Conservation (phyloP, 2,329 filamentous ascomycete genomes). For the Penicillium brasilianum region DNA sequence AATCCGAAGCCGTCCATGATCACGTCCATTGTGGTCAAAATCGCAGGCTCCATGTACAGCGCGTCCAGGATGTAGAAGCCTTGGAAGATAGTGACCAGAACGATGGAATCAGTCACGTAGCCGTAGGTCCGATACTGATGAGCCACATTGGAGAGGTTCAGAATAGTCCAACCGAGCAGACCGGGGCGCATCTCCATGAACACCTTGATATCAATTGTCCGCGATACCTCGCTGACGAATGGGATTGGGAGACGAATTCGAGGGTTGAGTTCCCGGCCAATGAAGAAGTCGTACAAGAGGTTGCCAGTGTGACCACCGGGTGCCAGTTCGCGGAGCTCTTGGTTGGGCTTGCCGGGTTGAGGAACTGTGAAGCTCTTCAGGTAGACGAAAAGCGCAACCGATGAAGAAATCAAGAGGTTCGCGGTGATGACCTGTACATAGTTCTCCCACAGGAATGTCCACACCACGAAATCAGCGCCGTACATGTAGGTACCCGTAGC, state of each 20-base stretch:
- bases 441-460: conserved; percentile 92
- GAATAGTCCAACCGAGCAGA: conserved; percentile 83
- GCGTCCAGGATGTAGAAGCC: conserved; percentile 82
- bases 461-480: conserved; percentile 82
- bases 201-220: conserved; percentile 83
- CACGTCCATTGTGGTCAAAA: conserved; percentile 93
- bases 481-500: conserved; percentile 75
- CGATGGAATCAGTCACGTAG: conserved; percentile 81
- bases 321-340: conserved; percentile 75
- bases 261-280: conserved; percentile 93
- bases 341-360: conserved; percentile 63
- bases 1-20: conserved; percentile 92
- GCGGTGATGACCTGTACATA: conserved; percentile 83
- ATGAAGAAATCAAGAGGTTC: conserved; percentile 77
- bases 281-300: conserved; percentile 93
- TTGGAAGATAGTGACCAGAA: conserved; percentile 79
- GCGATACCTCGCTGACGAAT: conserved; percentile 65
- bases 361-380: conserved; percentile 80
- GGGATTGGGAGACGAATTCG: conserved; percentile 71
- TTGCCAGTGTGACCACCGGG: conserved; percentile 83
- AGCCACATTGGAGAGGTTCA: conserved; percentile 82
- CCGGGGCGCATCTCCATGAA: conserved; percentile 92
- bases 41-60: conserved; percentile 83
- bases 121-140: conserved; percentile 88
- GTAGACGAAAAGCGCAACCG: conserved; percentile 79